phyloP scores from a whole-genome alignment of 1,284 basidiomycete species.

The Kwoniella shivajii region DNA sequence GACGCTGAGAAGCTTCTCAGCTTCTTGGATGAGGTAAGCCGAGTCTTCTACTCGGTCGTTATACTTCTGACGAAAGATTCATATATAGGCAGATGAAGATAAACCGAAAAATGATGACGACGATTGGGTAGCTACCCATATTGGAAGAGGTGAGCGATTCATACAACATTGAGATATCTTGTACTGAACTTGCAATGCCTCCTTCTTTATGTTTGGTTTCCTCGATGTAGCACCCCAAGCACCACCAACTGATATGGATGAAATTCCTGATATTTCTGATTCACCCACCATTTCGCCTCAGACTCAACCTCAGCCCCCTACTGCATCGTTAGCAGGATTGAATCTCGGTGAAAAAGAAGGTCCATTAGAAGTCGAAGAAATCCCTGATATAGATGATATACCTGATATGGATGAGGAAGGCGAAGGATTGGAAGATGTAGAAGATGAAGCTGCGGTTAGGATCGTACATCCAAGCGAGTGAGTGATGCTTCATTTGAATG shows the following conservation, averaged over 20 bases:
- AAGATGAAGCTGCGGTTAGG: slow-evolving; percentile 66
- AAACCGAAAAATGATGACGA: slow-evolving; percentile 43
- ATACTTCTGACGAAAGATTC: not conserved
- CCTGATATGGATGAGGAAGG: slow-evolving; percentile 82
- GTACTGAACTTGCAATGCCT: not conserved
- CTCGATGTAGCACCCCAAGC: slow-evolving; percentile 17
- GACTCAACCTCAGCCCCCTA: slow-evolving; percentile 45
- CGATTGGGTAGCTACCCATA: slow-evolving; percentile 58
- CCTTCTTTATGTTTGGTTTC: not conserved
- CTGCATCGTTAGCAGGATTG: slow-evolving; percentile 55
- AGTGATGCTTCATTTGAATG: slow-evolving; percentile 14
- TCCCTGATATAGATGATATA: slow-evolving; percentile 84
- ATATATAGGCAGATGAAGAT: slow-evolving; percentile 46
- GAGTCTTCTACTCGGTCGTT: not conserved
- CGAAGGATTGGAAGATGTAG: slow-evolving; percentile 68
- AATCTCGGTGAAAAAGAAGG: slow-evolving; percentile 32
- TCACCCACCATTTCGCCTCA: slow-evolving; percentile 33
- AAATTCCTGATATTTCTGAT: slow-evolving; percentile 52
- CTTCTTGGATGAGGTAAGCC: slow-evolving; percentile 55
- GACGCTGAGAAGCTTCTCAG: slow-evolving; percentile 83
- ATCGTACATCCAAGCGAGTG: slow-evolving; percentile 41
- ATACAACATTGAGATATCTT: not conserved
- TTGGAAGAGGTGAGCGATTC: slow-evolving; percentile 44
- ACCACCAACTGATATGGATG: slow-evolving; percentile 39
- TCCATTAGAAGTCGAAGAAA: slow-evolving; percentile 58